Evolutionary conservation across 1,284 basidiomycete genomes (phyloP), one percentile per base, ranked within the genome.

Genomic region (Cutaneotrichosporon sp.): DNA sequence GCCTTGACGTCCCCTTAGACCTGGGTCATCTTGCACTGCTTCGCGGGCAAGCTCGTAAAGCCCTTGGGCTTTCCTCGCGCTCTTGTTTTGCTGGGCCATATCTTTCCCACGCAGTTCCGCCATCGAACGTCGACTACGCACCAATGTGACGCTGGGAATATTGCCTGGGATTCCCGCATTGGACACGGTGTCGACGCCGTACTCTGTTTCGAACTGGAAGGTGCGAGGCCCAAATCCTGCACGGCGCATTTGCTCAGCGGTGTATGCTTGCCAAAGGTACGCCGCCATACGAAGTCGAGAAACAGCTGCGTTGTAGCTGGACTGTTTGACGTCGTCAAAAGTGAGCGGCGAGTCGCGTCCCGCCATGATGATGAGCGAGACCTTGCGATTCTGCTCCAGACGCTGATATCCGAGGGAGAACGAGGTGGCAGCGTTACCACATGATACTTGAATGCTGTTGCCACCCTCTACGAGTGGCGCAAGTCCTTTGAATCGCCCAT

Each of bases 221-320:
- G 48, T 50, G 21, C 52, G 47, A 8, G 43, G 30, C 21, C 47
- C 52, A 21, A 49, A 54, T 1, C 52, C 52, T 3, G 44, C 33
- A 18, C 48, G 46, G 33, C 38, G 35, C 52, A 54, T 54, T 43
- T 54, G 47, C 46, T 50, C 46, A 4, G 23, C 38, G 4, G 52
- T 54, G 43, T 54, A 54, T 10, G 42, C 42, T 10, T 54, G 52
- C 47, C 47, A 54, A 22, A 54, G 47, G 30, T 44, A 54, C 9
- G 52, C 52, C 13, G 47, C 52, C 46, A 54, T 49, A 42, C 52
- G 52, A n/a, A 49, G 22, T 7, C 52, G 52, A 8, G 41, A 23
- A 17, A 45, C 37, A 20, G 52, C 52, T 18, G 23, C 42, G 46
- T 54, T 46, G n/a, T 44, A 4, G 30, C 18, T 49, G 10, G 52